Evolutionary conservation across 306 rosid genomes (phyloP).

Genomic region (Trifolium dubium): DNA sequence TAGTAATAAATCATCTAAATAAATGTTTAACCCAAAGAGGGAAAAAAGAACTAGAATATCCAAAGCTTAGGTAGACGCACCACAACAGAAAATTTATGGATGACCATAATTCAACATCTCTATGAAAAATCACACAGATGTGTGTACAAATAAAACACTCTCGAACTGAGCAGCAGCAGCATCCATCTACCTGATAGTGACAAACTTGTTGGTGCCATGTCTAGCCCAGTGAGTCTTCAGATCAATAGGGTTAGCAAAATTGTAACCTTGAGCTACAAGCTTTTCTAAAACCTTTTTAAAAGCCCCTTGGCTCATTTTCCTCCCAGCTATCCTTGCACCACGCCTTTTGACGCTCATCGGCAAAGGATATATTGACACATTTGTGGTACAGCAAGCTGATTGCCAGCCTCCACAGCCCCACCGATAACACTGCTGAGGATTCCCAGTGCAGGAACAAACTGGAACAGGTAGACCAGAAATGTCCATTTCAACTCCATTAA

Average conservation of each 20-base stretch:
- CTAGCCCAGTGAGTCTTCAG: conserved; percentile 89
- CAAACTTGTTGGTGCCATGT: conserved; percentile 98
- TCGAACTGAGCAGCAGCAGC: conserved; percentile 20
- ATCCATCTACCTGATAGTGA: conserved; percentile 90
- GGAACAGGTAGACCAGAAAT: conserved; percentile 92
- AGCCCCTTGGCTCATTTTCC: conserved; percentile 98
- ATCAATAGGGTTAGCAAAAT: conserved; percentile 83
- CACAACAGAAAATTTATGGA: conserved; percentile 54
- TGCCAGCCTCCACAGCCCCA: conserved; percentile 99
- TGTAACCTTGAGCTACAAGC: conserved; percentile 87
- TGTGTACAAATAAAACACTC: conserved; percentile 64
- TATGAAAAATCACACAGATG: conserved; percentile 67
- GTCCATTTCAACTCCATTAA: conserved; percentile 88
- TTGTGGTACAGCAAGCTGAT: conserved; percentile 95
- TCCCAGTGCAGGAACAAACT: conserved; percentile 88
- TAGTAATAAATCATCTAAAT: conserved; percentile 62
- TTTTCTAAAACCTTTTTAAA: conserved; percentile 96
- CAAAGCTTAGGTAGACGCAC: conserved; percentile 54
- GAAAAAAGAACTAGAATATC: conserved; percentile 53
- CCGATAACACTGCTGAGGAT: conserved; percentile 87
- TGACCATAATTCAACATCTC: conserved; percentile 62
- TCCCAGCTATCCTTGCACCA: conserved; percentile 95
- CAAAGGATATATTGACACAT: conserved; percentile 83
- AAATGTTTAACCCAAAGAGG: conserved; percentile 56
- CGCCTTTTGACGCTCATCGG: conserved; percentile 95